A percentile compares a stretch with the other conserved stretches of the same genome.
phyloP scores from a whole-genome alignment of 1,139 yeast genomes.

The Meyerozyma athensensis region DNA sequence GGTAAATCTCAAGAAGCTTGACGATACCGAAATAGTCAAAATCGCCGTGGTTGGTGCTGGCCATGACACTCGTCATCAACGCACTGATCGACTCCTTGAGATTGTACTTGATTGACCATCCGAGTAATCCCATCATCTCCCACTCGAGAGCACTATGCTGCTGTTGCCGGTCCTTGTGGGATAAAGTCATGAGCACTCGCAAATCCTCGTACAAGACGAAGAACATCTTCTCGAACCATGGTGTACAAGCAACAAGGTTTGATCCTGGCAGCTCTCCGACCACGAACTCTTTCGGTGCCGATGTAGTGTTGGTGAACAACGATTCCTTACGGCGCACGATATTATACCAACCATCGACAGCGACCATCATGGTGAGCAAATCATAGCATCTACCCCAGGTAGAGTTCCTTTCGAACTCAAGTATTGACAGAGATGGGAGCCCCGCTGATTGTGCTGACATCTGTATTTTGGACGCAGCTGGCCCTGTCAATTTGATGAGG shows the following conservation, averaged over 20 bases:
- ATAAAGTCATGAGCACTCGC: slow-evolving; percentile 25
- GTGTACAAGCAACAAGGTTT: slow-evolving; percentile 22
- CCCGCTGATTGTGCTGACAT: slow-evolving; percentile 34
- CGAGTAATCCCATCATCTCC: slow-evolving; percentile 38
- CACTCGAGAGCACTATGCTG: slow-evolving; percentile 42
- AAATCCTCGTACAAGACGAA: slow-evolving; percentile 36
- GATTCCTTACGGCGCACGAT: slow-evolving; percentile 21
- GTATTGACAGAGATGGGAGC: slow-evolving; percentile 21
- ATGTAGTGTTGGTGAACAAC: slow-evolving; percentile 12
- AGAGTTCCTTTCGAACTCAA: slow-evolving; percentile 32
- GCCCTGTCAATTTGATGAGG: slow-evolving; percentile 27
- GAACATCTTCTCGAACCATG: slow-evolving; percentile 40
- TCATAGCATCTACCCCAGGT: slow-evolving; percentile 45
- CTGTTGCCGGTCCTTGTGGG: slow-evolving; percentile 20
- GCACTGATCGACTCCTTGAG: slow-evolving; percentile 36
- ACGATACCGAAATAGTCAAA: slow-evolving; percentile 38
- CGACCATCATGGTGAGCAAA: slow-evolving; percentile 32
- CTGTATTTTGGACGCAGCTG: slow-evolving; percentile 21
- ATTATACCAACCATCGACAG: slow-evolving; percentile 40
- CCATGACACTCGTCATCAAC: slow-evolving; percentile 37
- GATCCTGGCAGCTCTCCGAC: slow-evolving; percentile 12
- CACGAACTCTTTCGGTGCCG: slow-evolving; percentile 12
- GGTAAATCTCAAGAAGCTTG: slow-evolving; percentile 35
- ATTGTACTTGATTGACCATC: slow-evolving; percentile 40
- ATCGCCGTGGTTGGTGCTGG: slow-evolving; percentile 27